These are phyloP conservation scores for Phytopythium mirpurense DNA, from an alignment of 352 stramenopile species.

Conservation along the genomic window DNA sequence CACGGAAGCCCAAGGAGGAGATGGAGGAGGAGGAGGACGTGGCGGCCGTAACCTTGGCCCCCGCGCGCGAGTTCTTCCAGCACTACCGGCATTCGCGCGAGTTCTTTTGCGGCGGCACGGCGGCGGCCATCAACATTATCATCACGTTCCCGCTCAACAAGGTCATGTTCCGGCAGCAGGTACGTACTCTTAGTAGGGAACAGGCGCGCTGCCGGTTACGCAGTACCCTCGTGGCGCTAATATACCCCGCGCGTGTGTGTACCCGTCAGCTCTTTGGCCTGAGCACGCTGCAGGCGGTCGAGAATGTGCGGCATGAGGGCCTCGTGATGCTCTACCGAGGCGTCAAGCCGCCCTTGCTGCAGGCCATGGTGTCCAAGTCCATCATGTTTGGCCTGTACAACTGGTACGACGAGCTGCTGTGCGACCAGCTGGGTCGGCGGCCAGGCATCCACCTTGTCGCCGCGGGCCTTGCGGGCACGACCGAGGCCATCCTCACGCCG, in stretches of 20 bases:
- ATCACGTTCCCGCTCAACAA: constrained; percentile 88
- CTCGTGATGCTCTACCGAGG: constrained; percentile 72
- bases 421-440: constrained; percentile 33
- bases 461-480: constrained; percentile 68
- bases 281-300: constrained; percentile 60
- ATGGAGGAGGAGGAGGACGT: not conserved
- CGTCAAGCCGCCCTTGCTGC: constrained; percentile 78
- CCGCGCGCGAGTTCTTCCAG: constrained; percentile 32
- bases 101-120: constrained; percentile 75
- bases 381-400: constrained; percentile 91
- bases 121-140: constrained; percentile 84
- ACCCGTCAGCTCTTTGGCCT: constrained; percentile 60
- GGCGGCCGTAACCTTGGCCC: not conserved
- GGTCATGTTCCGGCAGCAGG: constrained; percentile 90
- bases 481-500: constrained; percentile 75
- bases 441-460: constrained; percentile 45
- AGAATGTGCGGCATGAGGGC: constrained; percentile 62
- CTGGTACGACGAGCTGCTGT: constrained; percentile 69
- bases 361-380: constrained; percentile 84
- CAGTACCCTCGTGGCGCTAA: no score
- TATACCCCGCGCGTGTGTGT: no score
- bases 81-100: constrained; percentile 68
- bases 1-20: not conserved
- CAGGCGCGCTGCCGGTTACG: no score
- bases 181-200: no score